Base-by-base conservation (phyloP, 2,329 filamentous ascomycete genomes). In the Rachicladosporium sp. region DNA sequence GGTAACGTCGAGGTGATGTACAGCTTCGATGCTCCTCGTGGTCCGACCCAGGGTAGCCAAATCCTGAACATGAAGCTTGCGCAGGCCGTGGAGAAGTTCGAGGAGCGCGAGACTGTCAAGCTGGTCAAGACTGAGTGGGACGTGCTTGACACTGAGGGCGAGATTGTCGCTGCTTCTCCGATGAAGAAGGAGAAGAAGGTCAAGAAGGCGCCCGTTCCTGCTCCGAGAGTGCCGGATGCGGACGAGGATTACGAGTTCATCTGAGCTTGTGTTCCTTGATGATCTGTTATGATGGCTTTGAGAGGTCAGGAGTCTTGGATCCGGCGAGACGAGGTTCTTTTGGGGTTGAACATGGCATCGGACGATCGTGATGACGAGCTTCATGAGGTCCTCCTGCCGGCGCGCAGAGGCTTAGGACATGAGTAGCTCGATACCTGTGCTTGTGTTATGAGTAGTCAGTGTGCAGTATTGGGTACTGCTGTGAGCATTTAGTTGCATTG, bases 51-150 rank as follows among this genome's bases (percentile, higher is more conserved):
- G 27, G 74, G 74, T 31, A 71, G 70, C 56, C 71, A 74, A 52
- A 67, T 78, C 52, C 63, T 78, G 36, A 69, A 70, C 43, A 62
- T 63, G 10, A 73, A 74, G 8, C 61, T 78, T 29, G 66, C 64
- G 40, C 69, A 73, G 56, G 74, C 74, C 1, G 69, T 77, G 31
- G 68, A 74, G 61, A 68, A 66, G 46, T 78, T 69, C 52, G 74
- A 78, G 59, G 70, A 68, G 45, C 69, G 69, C 50, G 69, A 74
- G 59, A 77, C 72, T 2, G 71, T 75, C 58, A 74, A 74, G 59
- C 56, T 78, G 35, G 68, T 75, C 55, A 71, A 69, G 60, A 65
- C 67, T 41, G 74, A 78, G 59, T 78, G 77, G 49, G 73, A 77
- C 52, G 66, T 64, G 49, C 69, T 63, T 48, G 67, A 67, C 38